phyloP scores from a whole-genome alignment of 2,329 filamentous ascomycete species.

The Lecanicillium sp. region DNA sequence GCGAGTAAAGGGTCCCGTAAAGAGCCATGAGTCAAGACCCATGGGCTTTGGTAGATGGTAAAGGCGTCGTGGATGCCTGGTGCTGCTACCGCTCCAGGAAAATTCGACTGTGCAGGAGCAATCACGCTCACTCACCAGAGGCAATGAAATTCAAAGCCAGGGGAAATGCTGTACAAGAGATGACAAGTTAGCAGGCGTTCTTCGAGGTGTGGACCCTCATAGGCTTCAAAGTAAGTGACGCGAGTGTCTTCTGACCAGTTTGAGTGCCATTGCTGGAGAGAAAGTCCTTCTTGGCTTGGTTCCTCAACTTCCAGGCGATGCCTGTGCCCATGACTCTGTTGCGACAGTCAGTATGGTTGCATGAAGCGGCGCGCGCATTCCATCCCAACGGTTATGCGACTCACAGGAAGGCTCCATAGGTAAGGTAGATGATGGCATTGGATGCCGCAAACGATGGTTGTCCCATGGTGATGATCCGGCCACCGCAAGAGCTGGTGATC shows the following conservation, averaged over 20 bases:
- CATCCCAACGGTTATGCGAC: conserved; percentile 17
- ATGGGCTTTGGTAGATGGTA: neutral
- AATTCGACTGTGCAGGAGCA: conserved; percentile 27
- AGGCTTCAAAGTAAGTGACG: conserved; percentile 2
- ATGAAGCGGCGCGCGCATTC: neutral
- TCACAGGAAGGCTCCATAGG: conserved; percentile 71
- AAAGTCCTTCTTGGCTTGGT: conserved; percentile 63
- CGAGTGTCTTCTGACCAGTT: conserved; percentile 54
- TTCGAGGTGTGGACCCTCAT: neutral
- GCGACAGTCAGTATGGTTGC: neutral
- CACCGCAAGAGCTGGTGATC: too few relatives aligned
- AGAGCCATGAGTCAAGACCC: neutral
- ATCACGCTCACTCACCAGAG: conserved; percentile 64
- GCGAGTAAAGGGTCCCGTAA: too few relatives aligned
- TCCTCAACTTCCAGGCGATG: conserved; percentile 49
- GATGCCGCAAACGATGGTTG: conserved; percentile 68
- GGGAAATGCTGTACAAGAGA: conserved; percentile 54
- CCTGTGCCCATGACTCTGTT: conserved; percentile 55
- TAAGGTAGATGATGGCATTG: conserved; percentile 76
- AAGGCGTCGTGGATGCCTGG: too few relatives aligned
- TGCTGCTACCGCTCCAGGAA: conserved; percentile 56
- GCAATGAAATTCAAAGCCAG: conserved; percentile 85
- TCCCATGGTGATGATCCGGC: conserved; percentile 47
- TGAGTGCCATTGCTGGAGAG: conserved; percentile 73
- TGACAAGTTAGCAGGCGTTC: neutral